Base-by-base conservation (phyloP, 345 rosid genomes). In the Heritiera fomes region DNA sequence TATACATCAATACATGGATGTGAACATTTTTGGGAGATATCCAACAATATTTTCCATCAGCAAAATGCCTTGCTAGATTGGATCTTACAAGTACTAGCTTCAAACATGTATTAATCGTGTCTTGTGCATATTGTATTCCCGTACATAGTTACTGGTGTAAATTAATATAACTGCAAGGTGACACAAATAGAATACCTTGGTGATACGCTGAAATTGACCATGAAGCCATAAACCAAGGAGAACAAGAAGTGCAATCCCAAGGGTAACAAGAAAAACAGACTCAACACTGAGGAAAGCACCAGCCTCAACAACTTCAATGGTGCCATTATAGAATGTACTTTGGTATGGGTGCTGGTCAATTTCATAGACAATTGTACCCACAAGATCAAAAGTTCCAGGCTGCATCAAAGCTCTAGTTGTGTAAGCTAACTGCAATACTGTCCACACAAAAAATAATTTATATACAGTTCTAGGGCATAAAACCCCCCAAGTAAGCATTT, bases 381-480 rank as follows among this genome's bases (percentile, higher is more conserved):
- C 98, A 13, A 96, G 91, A 89, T 96, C 99, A 84, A 94, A 96
- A 50, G 82, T 90, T 76, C 98, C 98, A 34, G 97, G 87, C 99
- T 94, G 87, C 79, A 81, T 13, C 46, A 50, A 73, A 62, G 8
- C 56, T 70, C 43, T 0, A 59, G 66, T 56, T 23, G 46, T 18
- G 30, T 65, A 46, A 75, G 79, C 53, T 77, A 34, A 60, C 43
- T 15, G 14, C 65, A 56, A 59, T 1, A 53, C 66, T 20, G 13
- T 14, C 41, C 17, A 5, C 17, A 38, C 49, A 18, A 55, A 17
- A 55, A 55, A 55, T 7, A 55, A 53, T 17, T 53, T 55, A 38
- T 55, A 18, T 53, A 53, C 23, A 17, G 23, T 55, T 55, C 23
- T 18, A 18, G 9, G n/a, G 59, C n/a, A 55, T 55, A 55, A 55